A percentile compares a stretch with the other conserved stretches of the same genome.
Conservation (phyloP, 2,329 filamentous ascomycete genomes). For the Exophiala sideris region DNA sequence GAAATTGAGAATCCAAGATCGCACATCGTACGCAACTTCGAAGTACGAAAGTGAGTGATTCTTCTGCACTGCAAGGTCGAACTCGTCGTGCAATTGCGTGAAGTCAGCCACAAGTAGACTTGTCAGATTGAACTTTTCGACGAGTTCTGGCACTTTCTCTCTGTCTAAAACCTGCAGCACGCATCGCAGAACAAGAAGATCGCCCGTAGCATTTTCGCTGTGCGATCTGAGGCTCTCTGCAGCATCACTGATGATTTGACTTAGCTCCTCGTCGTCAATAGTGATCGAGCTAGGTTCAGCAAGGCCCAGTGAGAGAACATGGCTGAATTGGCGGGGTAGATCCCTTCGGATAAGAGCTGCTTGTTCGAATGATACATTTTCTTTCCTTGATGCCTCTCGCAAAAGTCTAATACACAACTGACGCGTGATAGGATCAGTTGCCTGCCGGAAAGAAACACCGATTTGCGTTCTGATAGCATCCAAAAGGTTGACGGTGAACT, state of each 20-base stretch:
- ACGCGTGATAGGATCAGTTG: conserved; percentile 24
- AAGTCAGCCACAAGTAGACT: conserved; percentile 18
- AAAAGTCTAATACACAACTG: conserved; percentile 64
- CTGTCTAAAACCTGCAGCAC: conserved; percentile 9
- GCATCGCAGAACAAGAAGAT: conserved; percentile 15
- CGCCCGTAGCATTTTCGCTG: conserved; percentile 15
- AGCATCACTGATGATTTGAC: conserved; percentile 13
- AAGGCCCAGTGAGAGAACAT: conserved; percentile 12
- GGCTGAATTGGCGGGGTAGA: conserved; percentile 16
- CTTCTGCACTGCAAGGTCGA: conserved; percentile 1
- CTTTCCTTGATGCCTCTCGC: conserved; percentile 64
- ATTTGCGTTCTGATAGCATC: conserved; percentile 46
- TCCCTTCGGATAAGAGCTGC: conserved; percentile 30
- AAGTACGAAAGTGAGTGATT: conserved; percentile 8
- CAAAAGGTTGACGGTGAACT: conserved; percentile 60
- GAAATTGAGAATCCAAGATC: conserved; percentile 8
- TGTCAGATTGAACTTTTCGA: conserved; percentile 15
- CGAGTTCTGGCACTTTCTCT: background rate
- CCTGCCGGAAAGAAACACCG: background rate
- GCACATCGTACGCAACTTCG: conserved; percentile 19
- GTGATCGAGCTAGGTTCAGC: conserved; percentile 2
- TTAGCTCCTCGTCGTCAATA: conserved; percentile 14
- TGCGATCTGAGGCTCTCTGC: conserved; percentile 15
- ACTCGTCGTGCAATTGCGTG: conserved; percentile 12
- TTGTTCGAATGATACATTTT: conserved; percentile 51